Conservation (phyloP, 192 early-diverging fungal genomes). For the Pecoramyces ruminantium region DNA sequence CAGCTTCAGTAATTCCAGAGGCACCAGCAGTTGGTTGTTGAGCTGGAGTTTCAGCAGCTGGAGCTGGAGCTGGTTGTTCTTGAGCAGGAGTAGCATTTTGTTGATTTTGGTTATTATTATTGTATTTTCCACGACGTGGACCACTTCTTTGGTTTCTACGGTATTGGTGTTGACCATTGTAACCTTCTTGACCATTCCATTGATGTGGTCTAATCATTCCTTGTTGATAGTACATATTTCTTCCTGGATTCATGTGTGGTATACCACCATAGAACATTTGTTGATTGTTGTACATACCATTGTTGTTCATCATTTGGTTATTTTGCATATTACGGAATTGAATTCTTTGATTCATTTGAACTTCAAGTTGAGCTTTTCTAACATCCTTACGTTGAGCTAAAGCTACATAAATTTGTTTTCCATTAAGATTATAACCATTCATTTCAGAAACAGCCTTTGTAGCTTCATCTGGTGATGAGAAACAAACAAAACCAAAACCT, state of each 20-base stretch:
- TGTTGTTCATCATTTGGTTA: not conserved
- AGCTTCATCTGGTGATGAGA: slow-evolving; percentile 92
- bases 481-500: slow-evolving; percentile 99
- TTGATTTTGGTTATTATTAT: not conserved
- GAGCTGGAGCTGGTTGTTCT: not conserved
- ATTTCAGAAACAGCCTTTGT: slow-evolving; percentile 96
- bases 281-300: slow-evolving; percentile 35
- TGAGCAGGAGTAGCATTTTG: not conserved
- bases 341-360: slow-evolving; percentile 80
- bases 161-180: not conserved
- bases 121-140: not conserved
- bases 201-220: not conserved
- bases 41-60: not conserved
- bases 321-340: slow-evolving; percentile 36
- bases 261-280: not conserved
- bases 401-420: slow-evolving; percentile 96
- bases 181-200: not conserved
- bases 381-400: slow-evolving; percentile 96
- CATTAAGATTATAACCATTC: slow-evolving; percentile 86
- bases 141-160: not conserved
- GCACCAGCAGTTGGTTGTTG: slow-evolving; percentile 8
- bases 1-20: slow-evolving; percentile 44
- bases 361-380: slow-evolving; percentile 88
- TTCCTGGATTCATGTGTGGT: not conserved
- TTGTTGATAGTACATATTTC: not conserved